These are phyloP conservation scores for Fraxinus floribunda DNA, from an alignment of 305 asterid genomes.

Conservation along the genomic window DNA sequence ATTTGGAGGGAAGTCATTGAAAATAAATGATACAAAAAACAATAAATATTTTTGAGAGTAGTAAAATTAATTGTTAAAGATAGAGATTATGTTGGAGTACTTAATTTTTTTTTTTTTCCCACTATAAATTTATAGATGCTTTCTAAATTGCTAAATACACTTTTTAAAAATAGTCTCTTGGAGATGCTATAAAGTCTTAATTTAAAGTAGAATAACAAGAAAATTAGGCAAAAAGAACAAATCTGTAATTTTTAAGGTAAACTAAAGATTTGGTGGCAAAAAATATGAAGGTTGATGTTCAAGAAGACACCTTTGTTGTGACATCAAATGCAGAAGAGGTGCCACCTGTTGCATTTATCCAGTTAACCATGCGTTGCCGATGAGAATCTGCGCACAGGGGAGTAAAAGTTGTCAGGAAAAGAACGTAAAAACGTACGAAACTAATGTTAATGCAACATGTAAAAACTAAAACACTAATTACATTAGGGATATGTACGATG, in stretches of 20 bases:
- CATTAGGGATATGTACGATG: background rate
- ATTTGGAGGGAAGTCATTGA: background rate
- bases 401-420: background rate
- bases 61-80: background rate
- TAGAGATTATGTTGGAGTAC: background rate
- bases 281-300: background rate
- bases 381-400: conserved; percentile 45
- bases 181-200: background rate
- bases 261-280: background rate
- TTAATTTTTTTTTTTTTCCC: background rate
- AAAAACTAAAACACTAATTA: background rate
- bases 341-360: conserved; percentile 68
- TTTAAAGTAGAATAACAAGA: background rate
- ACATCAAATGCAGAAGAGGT: conserved; percentile 64
- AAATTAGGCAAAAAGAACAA: background rate
- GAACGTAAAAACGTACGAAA: background rate
- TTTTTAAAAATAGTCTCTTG: background rate
- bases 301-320: conserved; percentile 48
- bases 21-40: background rate
- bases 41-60: background rate
- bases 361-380: conserved; percentile 58
- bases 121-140: background rate
- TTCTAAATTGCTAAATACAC: background rate
- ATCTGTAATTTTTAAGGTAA: background rate
- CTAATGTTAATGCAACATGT: background rate